Evolutionary conservation across 2,329 filamentous ascomycete species (phyloP), one percentile per base, ranked within the genome.

Genomic region (Raffaelea ambrosiae): DNA sequence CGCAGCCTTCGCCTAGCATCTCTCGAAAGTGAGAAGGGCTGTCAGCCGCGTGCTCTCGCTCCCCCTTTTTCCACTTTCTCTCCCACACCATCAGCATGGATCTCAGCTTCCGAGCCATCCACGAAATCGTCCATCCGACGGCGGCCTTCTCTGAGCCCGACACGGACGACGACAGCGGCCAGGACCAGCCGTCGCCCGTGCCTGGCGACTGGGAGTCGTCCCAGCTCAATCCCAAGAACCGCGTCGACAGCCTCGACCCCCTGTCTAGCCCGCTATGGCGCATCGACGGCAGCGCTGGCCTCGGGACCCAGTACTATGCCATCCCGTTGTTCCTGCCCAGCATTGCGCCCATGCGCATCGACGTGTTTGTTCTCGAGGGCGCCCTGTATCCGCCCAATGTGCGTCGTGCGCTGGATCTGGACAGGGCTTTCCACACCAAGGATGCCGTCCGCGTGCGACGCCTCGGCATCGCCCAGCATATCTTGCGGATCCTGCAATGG

Each of bases 211-310:
- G 77, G 77, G 58, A 61, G 13, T 51, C 58, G 3, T 81, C 77
- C 5, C 61, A 66, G 38, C 64, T 81, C 39, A 82, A 82, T 52
- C 78, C 77, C 8, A 79, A 77, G 58, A 81, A 80, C 55, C 70
- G 77, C 50, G 74, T 81, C 57, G 70, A 81, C 57, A 78, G 74
- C 52, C 69, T 82, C 16, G 68, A 66, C 3, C 60, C 65, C 8
- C 67, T 69, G 2, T 44, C 55, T 14, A 54, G 62, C 1, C 69
- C 76, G 2, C 59, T 75, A 8, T 83, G 78, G 77, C 69, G 74
- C 31, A 72, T 83, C 43, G 77, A 82, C 53, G 77, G 78, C 43
- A 76, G 71, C 54, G 73, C 74, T 20, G 73, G 70, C 18, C 66
- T 76, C 47, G 78, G 77, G 4, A 79, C 73, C 11, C 77, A 80